Conservation (phyloP, 1,139 yeast species). For the Torulaspora pretoriensis region DNA sequence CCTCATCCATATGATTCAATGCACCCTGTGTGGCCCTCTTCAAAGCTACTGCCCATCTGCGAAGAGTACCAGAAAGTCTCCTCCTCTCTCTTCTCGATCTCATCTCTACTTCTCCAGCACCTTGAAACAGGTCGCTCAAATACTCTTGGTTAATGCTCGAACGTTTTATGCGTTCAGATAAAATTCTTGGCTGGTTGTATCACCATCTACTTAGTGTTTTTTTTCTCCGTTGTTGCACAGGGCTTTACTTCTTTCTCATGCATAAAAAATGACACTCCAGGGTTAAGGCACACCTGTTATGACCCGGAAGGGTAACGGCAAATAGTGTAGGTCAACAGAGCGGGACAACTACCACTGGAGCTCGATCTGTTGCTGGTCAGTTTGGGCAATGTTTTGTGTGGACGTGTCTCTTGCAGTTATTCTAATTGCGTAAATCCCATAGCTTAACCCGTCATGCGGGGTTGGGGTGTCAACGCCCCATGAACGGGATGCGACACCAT, state of each 20-base stretch:
- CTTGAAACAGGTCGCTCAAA: not conserved
- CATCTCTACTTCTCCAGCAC: constrained; percentile 1
- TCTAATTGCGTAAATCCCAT: constrained; percentile 28
- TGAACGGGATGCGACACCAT: constrained; percentile 67
- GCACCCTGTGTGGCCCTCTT: constrained; percentile 26
- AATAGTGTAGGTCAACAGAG: not conserved
- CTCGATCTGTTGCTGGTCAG: constrained; percentile 5
- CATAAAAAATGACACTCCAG: not conserved
- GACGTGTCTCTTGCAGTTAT: constrained; percentile 20
- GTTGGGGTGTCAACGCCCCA: constrained; percentile 45
- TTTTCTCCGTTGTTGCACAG: not conserved
- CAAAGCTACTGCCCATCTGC: constrained; percentile 24
- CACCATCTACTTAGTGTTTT: not conserved
- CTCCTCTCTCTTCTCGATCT: constrained; percentile 3
- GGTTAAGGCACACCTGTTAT: not conserved
- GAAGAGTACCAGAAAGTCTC: constrained; percentile 18
- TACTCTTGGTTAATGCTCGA: not conserved
- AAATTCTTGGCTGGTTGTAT: not conserved
- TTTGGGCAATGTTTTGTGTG: constrained; percentile 7
- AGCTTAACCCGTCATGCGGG: constrained; percentile 35
- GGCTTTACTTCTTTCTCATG: not conserved
- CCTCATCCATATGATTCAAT: constrained; percentile 23
- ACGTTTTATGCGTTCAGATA: not conserved
- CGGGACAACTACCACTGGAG: constrained; percentile 1
- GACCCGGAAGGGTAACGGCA: not conserved